Evolutionary conservation across 371 early-diverging fungal species (phyloP).

Genomic region (Rhizomucor miehei): DNA sequence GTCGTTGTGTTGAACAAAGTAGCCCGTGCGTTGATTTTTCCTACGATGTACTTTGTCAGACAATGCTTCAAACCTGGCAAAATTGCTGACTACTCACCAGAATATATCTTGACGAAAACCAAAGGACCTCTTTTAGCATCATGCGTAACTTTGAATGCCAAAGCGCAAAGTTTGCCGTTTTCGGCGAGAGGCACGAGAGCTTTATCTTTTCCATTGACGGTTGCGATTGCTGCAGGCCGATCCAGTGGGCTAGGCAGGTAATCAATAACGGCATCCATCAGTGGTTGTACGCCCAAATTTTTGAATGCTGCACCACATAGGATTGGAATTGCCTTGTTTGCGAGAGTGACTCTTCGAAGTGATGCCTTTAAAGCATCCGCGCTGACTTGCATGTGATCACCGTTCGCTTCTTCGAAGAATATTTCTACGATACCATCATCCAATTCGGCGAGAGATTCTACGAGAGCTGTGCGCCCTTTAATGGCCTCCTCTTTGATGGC

Average conservation of each 20-base stretch:
- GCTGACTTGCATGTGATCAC: constrained; percentile 66
- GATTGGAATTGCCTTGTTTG: constrained; percentile 76
- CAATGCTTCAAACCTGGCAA: too few relatives aligned
- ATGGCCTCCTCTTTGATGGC: constrained; percentile 47
- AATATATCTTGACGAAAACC: constrained; percentile 93
- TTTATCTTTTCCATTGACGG: constrained; percentile 30
- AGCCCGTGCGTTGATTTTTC: constrained; percentile 62
- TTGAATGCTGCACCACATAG: constrained; percentile 88
- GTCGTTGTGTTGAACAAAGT: constrained; percentile 69
- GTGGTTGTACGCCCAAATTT: constrained; percentile 90
- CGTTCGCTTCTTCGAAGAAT: constrained; percentile 67
- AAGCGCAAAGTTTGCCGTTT: constrained; percentile 66
- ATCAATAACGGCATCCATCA: constrained; percentile 85
- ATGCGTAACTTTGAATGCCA: constrained; percentile 93
- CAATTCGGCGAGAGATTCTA: constrained; percentile 83
- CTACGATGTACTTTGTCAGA: constrained; percentile 15
- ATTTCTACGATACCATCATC: constrained; percentile 84
- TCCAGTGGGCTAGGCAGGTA: constrained; percentile 86
- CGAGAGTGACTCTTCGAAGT: constrained; percentile 70
- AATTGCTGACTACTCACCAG: constrained; percentile 50
- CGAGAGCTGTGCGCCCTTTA: constrained; percentile 61
- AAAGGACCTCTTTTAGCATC: constrained; percentile 84
- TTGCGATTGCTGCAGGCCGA: constrained; percentile 62
- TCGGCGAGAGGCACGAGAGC: constrained; percentile 38
- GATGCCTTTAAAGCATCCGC: constrained; percentile 61